Base-by-base conservation (phyloP, 352 stramenopile genomes). In the Globisporangium apiculatum region DNA sequence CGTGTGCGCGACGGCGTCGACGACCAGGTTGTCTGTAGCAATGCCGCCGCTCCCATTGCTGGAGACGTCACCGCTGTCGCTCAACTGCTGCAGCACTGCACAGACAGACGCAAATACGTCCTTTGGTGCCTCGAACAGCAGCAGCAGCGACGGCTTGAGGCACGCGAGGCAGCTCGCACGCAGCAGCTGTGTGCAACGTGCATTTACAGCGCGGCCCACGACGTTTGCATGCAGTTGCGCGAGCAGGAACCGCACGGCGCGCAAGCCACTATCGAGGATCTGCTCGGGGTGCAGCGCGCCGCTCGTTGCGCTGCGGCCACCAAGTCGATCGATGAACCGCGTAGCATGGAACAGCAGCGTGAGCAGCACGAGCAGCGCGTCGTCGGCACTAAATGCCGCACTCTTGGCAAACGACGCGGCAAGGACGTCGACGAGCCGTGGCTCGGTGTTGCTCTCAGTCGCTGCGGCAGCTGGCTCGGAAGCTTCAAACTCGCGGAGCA, bases 61-160 rank as follows among this genome's bases (percentile, higher is more conserved):
- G 41, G 46, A 40, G 15, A 36, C 12, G 7, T n/a, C 12, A 31
- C 7, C 40, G 35, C 31, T 38, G 12, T 7, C 38, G 17, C 36
- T 40, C 8, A 40, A 11, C 42, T 31, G 40, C 24, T 18, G 5
- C 43, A 50, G 12, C 18, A 49, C 24, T 41, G 40, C 36, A 52
- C 69, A 65, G 36, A 86, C 50, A n/a, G 69, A 68, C 31, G 60
- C 58, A 9, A 89, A 58, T 0, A 86, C 56, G n/a, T 75, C 65
- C 10, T 64, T 69, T 1, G 79, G 79, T 31, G 66, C 72, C 48
- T 87, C 73, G 47, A 86, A 86, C 6, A 84, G 66, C 5, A 89
- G 61, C 48, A 89, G 58, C 35, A 77, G 74, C 17, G 64, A 72
- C 35, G 75, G 73, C 36, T 86, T 63, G 17, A 89, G 48, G 36